Percentiles rank a stretch among this genome's conserved stretches.
These are phyloP conservation scores for Candida gorgasii DNA, from an alignment of 805 yeast genomes.

Conservation along the genomic window DNA sequence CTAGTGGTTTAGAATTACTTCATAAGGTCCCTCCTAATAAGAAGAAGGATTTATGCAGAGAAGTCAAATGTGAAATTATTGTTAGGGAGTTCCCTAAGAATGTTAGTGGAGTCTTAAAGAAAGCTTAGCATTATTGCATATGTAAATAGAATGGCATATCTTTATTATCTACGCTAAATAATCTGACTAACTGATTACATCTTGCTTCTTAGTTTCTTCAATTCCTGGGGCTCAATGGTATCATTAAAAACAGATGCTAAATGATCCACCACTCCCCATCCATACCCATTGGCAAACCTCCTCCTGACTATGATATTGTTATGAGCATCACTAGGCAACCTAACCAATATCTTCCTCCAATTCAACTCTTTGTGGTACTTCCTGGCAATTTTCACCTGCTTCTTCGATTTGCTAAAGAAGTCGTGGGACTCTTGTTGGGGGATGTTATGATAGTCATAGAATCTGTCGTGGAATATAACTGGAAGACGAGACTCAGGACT, in stretches of 20 bases:
- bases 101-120: constrained; percentile 19
- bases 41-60: constrained; percentile 71
- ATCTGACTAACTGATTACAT: constrained; percentile 7
- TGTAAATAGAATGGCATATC: background rate
- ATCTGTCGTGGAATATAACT: constrained; percentile 45
- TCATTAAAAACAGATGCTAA: constrained; percentile 24
- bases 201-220: constrained; percentile 13
- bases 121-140: background rate
- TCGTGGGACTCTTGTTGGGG: constrained; percentile 21
- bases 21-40: constrained; percentile 60
- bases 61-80: constrained; percentile 74
- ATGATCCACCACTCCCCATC: constrained; percentile 49
- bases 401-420: constrained; percentile 28
- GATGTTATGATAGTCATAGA: constrained; percentile 32
- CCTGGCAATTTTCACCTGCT: constrained; percentile 43
- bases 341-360: constrained; percentile 48
- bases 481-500: constrained; percentile 35
- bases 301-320: constrained; percentile 46
- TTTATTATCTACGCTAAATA: no score
- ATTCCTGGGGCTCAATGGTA: background rate
- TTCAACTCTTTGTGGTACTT: constrained; percentile 39
- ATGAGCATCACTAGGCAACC: constrained; percentile 48
- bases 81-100: constrained; percentile 76
- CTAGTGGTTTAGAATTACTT: constrained; percentile 82
- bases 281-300: constrained; percentile 45